Evolutionary conservation across 2,329 filamentous ascomycete genomes (phyloP), one percentile per base, ranked within the genome.

Genomic region (Verticillium nonalfalfae): DNA sequence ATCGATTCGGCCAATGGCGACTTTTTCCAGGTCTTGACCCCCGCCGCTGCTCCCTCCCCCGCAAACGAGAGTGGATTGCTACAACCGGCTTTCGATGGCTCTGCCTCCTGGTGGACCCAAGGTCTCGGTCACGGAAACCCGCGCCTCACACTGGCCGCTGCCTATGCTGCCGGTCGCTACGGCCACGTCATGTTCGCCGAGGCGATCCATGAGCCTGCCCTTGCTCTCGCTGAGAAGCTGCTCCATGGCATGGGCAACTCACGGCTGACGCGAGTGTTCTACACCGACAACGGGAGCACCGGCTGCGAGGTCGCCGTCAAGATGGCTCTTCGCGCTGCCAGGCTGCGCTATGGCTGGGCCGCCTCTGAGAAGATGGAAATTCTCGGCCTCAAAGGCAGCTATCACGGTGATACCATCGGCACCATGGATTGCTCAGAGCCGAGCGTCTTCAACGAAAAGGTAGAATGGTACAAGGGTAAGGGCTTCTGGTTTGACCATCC

Each of bases 81-180:
- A 0, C 81, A 80, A 56, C 82, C 90, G 1, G 88, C 89, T 0
- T 93, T 95, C 60, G 92, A 96, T 67, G 91, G 89, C 2, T 95
- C 91, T 0, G 91, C 91, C 1, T 94, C 90, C 0, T 96, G 92
- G 91, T 96, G 92, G 91, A 96, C 91, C 0, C 92, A 96, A 73
- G 91, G 91, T 2, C 81, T 96, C 0, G 91, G 92, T 1, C 92
- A 96, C 66, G 89, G 87, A 6, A 93, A 91, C 67, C 84, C 90
- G 0, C 76, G 81, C 0, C 78, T 96, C 1, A 84, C 90, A 0
- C 81, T 95, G 1, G 86, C 90, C 0, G 90, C 91, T 1, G 90
- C 91, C 0, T 88, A 95, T 69, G 91, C 92, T 0, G 90, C 91
- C 1, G 91, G 91, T 7, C 83, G 91, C 34, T 96, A 95, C 69